Evolutionary conservation across 768 basidiomycete species (phyloP).

Genomic region (Suillus alpinus): DNA sequence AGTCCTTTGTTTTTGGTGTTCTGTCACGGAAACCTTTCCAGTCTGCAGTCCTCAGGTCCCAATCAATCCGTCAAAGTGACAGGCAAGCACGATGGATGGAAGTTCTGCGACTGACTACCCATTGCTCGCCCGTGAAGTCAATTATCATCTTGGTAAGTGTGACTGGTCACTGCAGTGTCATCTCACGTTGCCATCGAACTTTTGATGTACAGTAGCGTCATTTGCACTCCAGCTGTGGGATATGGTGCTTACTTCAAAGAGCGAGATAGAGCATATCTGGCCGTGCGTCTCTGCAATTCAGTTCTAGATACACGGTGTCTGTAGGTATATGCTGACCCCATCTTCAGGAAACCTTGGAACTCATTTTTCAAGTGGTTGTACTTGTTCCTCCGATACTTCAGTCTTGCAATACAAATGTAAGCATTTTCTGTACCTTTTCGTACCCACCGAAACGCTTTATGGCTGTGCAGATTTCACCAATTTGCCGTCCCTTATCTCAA

Average conservation of each 20-base stretch:
- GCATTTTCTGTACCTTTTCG: not conserved
- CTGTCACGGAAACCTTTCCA: not conserved
- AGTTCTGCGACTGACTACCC: not conserved
- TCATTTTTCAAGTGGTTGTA: conserved; percentile 19
- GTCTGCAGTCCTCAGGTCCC: not conserved
- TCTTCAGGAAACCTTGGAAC: conserved; percentile 15
- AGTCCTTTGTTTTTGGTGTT: not conserved
- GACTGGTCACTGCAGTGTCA: not conserved
- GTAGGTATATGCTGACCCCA: not conserved
- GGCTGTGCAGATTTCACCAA: conserved; percentile 1
- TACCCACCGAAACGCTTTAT: not conserved
- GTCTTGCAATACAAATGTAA: conserved; percentile 5
- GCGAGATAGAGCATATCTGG: conserved; percentile 30
- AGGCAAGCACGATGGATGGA: not conserved
- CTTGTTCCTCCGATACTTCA: conserved; percentile 7
- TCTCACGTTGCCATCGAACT: not conserved
- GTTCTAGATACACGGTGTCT: not conserved
- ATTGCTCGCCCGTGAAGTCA: not conserved
- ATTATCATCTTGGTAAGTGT: not conserved
- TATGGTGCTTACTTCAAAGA: conserved; percentile 19
- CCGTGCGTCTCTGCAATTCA: conserved; percentile 17
- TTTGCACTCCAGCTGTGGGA: conserved; percentile 28
- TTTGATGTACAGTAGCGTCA: conserved; percentile 21
- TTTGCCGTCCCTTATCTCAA: conserved; percentile 9
- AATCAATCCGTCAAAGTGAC: not conserved